Conservation (phyloP, 2,329 filamentous ascomycete species). For the Teratosphaeria pseudoeucalypti region DNA sequence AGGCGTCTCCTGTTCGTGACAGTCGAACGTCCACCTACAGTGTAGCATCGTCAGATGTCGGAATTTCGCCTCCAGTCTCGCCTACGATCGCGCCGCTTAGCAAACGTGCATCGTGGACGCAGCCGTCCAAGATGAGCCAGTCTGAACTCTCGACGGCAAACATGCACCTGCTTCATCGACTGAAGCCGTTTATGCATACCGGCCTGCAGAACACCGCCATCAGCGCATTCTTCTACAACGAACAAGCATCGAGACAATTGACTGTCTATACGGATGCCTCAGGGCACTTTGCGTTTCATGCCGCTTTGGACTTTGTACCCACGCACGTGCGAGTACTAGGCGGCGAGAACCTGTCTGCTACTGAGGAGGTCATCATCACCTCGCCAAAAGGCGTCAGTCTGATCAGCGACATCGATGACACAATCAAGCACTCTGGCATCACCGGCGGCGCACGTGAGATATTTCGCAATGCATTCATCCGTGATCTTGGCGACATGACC, state of each 20-base stretch:
- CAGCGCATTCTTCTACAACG: conserved; percentile 92
- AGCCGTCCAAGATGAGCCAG: conserved; percentile 55
- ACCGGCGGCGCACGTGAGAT: conserved; percentile 80
- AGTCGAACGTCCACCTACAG: conserved; percentile 7
- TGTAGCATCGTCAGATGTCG: conserved; percentile 15
- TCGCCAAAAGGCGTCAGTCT: conserved; percentile 74
- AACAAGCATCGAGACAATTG: conserved; percentile 67
- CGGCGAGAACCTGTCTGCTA: conserved; percentile 72
- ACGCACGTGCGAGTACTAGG: conserved; percentile 82
- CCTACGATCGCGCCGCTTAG: conserved; percentile 28
- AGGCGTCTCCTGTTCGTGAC: conserved; percentile 11
- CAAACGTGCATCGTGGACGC: conserved; percentile 41
- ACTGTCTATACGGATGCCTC: conserved; percentile 79
- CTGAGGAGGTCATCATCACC: conserved; percentile 66
- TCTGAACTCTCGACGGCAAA: conserved; percentile 73
- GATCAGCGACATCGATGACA: conserved; percentile 97
- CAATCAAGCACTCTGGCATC: conserved; percentile 91
- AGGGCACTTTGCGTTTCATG: conserved; percentile 76
- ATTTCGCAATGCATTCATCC: conserved; percentile 89
- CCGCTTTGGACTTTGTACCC: conserved; percentile 77
- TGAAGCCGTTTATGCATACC: conserved; percentile 82
- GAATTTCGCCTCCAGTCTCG: conserved; percentile 4
- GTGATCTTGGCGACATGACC: conserved; percentile 69
- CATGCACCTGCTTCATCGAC: conserved; percentile 72
- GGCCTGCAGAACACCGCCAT: conserved; percentile 68